A percentile compares a stretch with the other conserved stretches of the same genome.
phyloP scores from a whole-genome alignment of 2,329 filamentous ascomycete genomes.

The Tympanopsis confertula region DNA sequence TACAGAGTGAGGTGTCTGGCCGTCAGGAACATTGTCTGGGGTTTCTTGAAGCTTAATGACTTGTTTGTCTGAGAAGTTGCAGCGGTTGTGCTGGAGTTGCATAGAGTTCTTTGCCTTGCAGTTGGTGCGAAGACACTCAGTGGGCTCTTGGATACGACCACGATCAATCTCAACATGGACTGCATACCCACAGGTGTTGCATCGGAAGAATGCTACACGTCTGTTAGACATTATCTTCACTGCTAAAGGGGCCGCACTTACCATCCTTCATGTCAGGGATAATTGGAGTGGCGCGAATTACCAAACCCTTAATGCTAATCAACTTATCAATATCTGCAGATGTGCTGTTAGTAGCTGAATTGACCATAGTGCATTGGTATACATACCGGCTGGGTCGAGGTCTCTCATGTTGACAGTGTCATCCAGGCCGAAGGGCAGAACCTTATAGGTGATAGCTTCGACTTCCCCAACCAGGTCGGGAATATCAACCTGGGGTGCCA shows the following conservation, averaged over 20 bases:
- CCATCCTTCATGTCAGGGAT: slow-evolving; percentile 95
- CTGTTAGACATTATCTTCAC: neutral
- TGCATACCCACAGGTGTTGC: slow-evolving; percentile 83
- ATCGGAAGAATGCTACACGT: slow-evolving; percentile 72
- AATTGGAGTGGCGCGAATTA: slow-evolving; percentile 88
- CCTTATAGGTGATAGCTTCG: slow-evolving; percentile 68
- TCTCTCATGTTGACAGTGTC: slow-evolving; percentile 83
- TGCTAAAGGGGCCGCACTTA: neutral
- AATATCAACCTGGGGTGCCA: slow-evolving; percentile 26
- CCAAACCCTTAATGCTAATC: slow-evolving; percentile 85
- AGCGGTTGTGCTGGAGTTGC: slow-evolving; percentile 96
- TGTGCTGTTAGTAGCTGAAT: neutral
- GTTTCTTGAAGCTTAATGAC: slow-evolving; percentile 98
- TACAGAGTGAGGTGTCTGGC: slow-evolving; percentile 93
- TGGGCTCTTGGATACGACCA: slow-evolving; percentile 91
- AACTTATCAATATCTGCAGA: slow-evolving; percentile 80
- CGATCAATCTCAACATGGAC: slow-evolving; percentile 85
- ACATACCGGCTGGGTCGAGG: slow-evolving; percentile 69
- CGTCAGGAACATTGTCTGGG: slow-evolving; percentile 84
- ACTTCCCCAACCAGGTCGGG: slow-evolving; percentile 69
- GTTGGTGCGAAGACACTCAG: slow-evolving; percentile 69
- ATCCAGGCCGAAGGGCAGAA: slow-evolving; percentile 81
- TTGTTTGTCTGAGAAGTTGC: slow-evolving; percentile 90
- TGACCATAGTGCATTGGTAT: neutral
- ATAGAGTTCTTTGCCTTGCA: slow-evolving; percentile 87